Evolutionary conservation across 108 stramenopile genomes (phyloP).

Genomic region (Skeletonema costatum): DNA sequence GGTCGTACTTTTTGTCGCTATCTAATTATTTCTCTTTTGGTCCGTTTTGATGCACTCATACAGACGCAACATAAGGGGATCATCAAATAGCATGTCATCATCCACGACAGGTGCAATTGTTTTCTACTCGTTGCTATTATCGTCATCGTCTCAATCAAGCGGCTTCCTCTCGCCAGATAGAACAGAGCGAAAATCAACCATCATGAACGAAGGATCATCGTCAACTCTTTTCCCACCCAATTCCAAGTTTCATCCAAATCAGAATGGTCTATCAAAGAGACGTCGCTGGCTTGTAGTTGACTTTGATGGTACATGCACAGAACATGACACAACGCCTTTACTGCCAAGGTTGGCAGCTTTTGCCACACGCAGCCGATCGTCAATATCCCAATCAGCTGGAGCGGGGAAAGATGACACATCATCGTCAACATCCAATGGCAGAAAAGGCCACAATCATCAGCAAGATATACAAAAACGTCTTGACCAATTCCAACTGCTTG

Average conservation of each 20-base stretch:
- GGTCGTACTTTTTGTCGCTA: not conserved
- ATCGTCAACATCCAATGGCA: not conserved
- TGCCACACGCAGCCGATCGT: constrained; percentile 29
- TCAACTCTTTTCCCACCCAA: constrained; percentile 9
- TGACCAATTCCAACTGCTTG: constrained; percentile 31
- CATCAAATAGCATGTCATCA: not conserved
- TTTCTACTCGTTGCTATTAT: not conserved
- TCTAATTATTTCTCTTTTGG: too few relatives aligned
- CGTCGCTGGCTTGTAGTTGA: constrained; percentile 54
- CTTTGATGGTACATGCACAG: constrained; percentile 58
- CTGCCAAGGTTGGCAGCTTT: constrained; percentile 53
- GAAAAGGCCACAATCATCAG: constrained; percentile 18
- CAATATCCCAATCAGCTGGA: not conserved
- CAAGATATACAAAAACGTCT: constrained; percentile 43
- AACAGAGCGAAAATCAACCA: not conserved
- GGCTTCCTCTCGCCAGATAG: not conserved
- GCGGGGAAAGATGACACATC: not conserved
- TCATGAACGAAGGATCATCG: not conserved
- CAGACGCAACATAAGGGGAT: not conserved
- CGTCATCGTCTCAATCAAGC: not conserved
- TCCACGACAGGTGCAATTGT: not conserved
- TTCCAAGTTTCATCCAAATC: constrained; percentile 19
- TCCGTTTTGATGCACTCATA: not conserved
- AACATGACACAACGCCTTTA: constrained; percentile 57
- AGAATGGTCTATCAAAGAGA: constrained; percentile 16